A percentile compares a stretch with the other conserved stretches of the same genome.
Conservation (phyloP, 2,329 filamentous ascomycete genomes). For the Xylaria hypoxylon region DNA sequence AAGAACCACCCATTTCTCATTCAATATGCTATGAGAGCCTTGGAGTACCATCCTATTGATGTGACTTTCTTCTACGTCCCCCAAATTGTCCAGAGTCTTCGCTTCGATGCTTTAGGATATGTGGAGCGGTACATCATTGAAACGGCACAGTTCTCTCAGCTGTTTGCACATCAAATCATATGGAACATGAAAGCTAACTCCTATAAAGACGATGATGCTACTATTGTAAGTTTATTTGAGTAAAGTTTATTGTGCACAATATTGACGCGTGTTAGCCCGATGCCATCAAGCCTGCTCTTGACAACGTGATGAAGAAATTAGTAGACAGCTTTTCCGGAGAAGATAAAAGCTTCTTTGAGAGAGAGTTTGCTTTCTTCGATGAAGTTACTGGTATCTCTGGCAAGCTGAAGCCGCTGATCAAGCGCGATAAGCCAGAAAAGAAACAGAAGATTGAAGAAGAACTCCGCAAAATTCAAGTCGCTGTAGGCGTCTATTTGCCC, state of each 20-base stretch:
- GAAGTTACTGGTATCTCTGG: slow-evolving; percentile 96
- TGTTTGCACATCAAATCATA: slow-evolving; percentile 99
- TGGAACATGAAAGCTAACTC: slow-evolving; percentile 99
- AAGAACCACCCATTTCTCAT: slow-evolving; percentile 91
- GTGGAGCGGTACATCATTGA: slow-evolving; percentile 97
- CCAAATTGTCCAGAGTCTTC: slow-evolving; percentile 94
- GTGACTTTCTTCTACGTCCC: slow-evolving; percentile 99
- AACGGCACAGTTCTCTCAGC: slow-evolving; percentile 95
- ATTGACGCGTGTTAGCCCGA: slow-evolving; percentile 71
- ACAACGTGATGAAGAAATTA: slow-evolving; percentile 88
- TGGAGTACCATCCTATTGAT: slow-evolving; percentile 95
- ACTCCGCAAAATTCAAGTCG: slow-evolving; percentile 94
- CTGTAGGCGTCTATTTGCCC: slow-evolving; percentile 95
- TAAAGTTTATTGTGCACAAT: slow-evolving; percentile 10
- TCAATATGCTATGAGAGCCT: slow-evolving; percentile 94
- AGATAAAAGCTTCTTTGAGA: slow-evolving; percentile 89
- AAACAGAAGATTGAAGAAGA: slow-evolving; percentile 99
- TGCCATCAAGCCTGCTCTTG: slow-evolving; percentile 90
- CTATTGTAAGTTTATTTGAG: slow-evolving; percentile 69
- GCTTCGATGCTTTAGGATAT: slow-evolving; percentile 93
- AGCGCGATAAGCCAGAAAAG: slow-evolving; percentile 93
- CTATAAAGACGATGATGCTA: slow-evolving; percentile 95
- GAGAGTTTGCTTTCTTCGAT: slow-evolving; percentile 97
- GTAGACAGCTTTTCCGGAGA: slow-evolving; percentile 81
- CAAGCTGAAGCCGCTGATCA: slow-evolving; percentile 93